Evolutionary conservation across 2,329 filamentous ascomycete species (phyloP), one percentile per base, ranked within the genome.

Genomic region (Aspergillus alliaceus): DNA sequence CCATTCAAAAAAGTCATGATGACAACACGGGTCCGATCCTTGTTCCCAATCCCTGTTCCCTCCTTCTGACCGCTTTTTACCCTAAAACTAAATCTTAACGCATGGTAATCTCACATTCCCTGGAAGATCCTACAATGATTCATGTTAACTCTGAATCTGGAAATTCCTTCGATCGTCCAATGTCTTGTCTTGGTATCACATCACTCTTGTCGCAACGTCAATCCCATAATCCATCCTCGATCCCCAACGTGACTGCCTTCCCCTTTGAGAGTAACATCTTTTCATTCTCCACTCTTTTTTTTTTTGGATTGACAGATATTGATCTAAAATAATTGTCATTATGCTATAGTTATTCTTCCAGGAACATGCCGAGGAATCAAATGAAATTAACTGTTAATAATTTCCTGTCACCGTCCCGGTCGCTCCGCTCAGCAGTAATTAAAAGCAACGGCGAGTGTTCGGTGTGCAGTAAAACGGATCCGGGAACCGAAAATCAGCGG

Each of bases 1-100:
- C 25, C n/a, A n/a, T n/a, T n/a, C n/a, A 55, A 29, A 32, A 32
- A 32, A 48, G 52, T 62, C 55, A 63, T 62, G 44, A 62, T 62
- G 61, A 64, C 56, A 60, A 56, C 56, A 59, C 50, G 25, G 8
- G 14, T 18, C 39, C 22, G 8, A 46, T 25, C 51, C 51, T 37
- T 14, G 40, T 18, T 31, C 42, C n/a, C 49, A 32, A 25, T 44
- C 31, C 49, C 35, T 50, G 54, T 58, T 51, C 54, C 53, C 42
- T 53, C 35, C 24, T 37, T 24, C 57, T 63, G 61, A 64, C 63
- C 63, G 63, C 63, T 58, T 62, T 57, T 64, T 62, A 47, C 44
- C 49, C 27, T 44, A 52, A 27, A n/a, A 24, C 40, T n/a, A n/a
- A n/a, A n/a, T n/a, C n/a, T n/a, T n/a, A n/a, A n/a, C n/a, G n/a